Evolutionary conservation across 352 stramenopile genomes (phyloP).

Genomic region (Globisporangium cederbergense): DNA sequence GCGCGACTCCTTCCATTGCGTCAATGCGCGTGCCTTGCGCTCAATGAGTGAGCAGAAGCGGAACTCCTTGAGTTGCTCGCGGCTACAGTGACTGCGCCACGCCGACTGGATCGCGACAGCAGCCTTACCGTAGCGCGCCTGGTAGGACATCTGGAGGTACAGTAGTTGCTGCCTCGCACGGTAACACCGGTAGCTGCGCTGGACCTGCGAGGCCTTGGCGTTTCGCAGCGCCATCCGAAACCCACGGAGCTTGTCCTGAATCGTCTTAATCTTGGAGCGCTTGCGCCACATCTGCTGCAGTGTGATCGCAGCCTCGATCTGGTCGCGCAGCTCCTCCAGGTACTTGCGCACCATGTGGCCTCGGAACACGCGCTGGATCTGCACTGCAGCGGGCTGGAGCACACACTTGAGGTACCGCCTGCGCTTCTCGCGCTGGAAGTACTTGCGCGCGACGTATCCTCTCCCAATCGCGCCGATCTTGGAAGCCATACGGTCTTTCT

Average conservation of each 20-base stretch:
- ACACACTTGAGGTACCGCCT: constrained; percentile 39
- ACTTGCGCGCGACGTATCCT: constrained; percentile 57
- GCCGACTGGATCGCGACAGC: constrained; percentile 63
- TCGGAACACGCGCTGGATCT: constrained; percentile 72
- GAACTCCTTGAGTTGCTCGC: constrained; percentile 56
- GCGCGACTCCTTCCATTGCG: constrained; percentile 43
- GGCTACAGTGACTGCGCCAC: constrained; percentile 64
- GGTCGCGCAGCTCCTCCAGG: constrained; percentile 51
- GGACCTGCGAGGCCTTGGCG: constrained; percentile 38
- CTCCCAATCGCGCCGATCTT: constrained; percentile 58
- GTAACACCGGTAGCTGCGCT: constrained; percentile 63
- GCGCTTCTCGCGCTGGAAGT: constrained; percentile 43
- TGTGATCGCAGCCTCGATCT: constrained; percentile 64
- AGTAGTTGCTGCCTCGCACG: constrained; percentile 37
- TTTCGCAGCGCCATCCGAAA: constrained; percentile 45
- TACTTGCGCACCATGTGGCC: constrained; percentile 51
- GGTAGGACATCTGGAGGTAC: constrained; percentile 36
- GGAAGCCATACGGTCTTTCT: constrained; percentile 52
- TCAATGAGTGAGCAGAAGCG: constrained; percentile 66
- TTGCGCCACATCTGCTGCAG: constrained; percentile 74
- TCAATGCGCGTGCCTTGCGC: constrained; percentile 52
- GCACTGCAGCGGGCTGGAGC: constrained; percentile 37
- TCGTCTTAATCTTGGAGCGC: constrained; percentile 37
- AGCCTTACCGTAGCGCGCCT: constrained; percentile 46
- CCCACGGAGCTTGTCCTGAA: constrained; percentile 31